phyloP scores from a whole-genome alignment of 2,329 filamentous ascomycete genomes.

The Claviceps spartinae region DNA sequence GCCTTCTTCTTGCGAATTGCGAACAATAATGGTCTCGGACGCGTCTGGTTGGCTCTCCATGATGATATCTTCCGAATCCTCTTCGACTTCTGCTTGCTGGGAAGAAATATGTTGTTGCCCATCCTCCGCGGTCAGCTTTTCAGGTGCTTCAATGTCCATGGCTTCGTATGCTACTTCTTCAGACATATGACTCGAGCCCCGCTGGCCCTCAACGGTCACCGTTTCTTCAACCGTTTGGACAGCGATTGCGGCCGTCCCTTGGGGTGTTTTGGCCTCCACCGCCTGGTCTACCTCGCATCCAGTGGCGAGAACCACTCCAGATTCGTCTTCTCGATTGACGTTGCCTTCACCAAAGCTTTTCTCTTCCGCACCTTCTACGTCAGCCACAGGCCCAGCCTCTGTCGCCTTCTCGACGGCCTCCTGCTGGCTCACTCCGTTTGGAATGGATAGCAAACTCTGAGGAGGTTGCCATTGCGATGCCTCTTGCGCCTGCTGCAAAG shows the following conservation, averaged over 20 bases:
- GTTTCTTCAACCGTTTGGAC: background rate
- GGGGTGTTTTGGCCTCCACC: background rate
- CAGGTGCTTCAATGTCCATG: background rate
- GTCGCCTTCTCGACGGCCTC: background rate
- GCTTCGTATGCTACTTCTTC: background rate
- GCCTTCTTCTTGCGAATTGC: background rate
- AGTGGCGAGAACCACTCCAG: background rate
- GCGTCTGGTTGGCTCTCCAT: background rate
- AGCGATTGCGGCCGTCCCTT: background rate
- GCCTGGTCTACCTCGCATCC: background rate
- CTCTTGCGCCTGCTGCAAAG: background rate
- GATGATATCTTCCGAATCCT: background rate
- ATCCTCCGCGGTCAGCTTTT: background rate
- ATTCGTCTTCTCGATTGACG: background rate
- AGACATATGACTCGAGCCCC: background rate
- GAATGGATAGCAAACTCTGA: background rate
- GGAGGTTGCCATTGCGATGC: background rate
- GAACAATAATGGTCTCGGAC: background rate
- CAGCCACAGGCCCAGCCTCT: background rate
- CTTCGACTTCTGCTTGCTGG: background rate
- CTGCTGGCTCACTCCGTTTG: background rate
- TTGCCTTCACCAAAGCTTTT: background rate
- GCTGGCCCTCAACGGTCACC: background rate
- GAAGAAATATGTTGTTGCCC: background rate
- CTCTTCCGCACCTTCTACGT: background rate